phyloP scores from a whole-genome alignment of 2,329 filamentous ascomycete genomes.

The Botrytis porri region DNA sequence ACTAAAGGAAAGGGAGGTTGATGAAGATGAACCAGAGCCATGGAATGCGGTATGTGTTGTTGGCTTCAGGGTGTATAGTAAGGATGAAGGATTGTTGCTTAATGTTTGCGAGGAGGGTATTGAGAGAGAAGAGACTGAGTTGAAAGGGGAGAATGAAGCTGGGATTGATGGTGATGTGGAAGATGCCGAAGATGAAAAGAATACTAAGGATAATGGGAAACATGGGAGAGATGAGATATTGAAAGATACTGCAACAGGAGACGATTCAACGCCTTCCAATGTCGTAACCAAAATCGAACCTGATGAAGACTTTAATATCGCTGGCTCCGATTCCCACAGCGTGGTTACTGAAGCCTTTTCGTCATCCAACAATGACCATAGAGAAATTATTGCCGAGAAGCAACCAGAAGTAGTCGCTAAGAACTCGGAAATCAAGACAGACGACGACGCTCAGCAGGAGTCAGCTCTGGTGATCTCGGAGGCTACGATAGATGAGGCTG shows the following conservation, averaged over 20 bases:
- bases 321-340: not conserved
- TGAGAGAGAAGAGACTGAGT: conserved; percentile 1
- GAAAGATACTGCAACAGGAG: not conserved
- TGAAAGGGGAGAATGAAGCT: conserved; percentile 19
- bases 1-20: conserved; percentile 31
- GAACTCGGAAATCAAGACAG: not conserved
- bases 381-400: not conserved
- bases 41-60: conserved; percentile 46
- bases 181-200: conserved; percentile 26
- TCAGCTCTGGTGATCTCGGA: not conserved
- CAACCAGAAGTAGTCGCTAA: not conserved
- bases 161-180: conserved; percentile 30
- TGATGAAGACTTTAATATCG: not conserved
- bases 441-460: not conserved
- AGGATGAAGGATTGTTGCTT: conserved; percentile 43
- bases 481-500: not conserved
- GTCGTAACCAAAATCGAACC: not conserved
- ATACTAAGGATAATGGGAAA: conserved; percentile 23
- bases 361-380: no score
- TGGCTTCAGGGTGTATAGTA: conserved; percentile 44
- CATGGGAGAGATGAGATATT: not conserved
- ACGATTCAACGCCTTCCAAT: not conserved
- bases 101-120: conserved; percentile 27
- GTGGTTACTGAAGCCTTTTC: not conserved
- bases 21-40: conserved; percentile 39